Percentiles rank a stretch among this genome's conserved stretches.
These are phyloP conservation scores for Melocanna baccifera DNA, from an alignment of 176 grass and related monocot genomes.

Conservation along the genomic window DNA sequence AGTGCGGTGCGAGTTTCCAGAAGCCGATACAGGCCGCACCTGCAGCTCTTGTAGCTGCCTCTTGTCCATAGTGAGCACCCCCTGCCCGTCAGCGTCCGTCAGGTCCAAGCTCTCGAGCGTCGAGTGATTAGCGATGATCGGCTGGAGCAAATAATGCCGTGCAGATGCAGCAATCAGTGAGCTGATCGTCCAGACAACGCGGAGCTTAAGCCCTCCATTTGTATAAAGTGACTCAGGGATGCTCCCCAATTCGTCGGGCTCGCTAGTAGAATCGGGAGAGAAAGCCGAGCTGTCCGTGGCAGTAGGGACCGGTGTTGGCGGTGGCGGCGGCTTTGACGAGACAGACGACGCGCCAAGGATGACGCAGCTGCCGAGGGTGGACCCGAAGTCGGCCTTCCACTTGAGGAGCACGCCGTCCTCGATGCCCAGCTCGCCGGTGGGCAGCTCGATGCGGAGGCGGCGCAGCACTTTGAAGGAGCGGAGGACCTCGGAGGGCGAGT, in stretches of 20 bases:
- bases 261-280: constrained; percentile 10
- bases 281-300: not conserved
- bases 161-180: constrained; percentile 82
- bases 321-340: constrained; percentile 12
- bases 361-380: constrained; percentile 72
- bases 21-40: constrained; percentile 48
- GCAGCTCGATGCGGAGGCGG: constrained; percentile 75
- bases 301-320: not conserved
- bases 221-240: constrained; percentile 69
- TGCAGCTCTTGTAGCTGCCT: constrained; percentile 66
- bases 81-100: constrained; percentile 71
- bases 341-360: constrained; percentile 75
- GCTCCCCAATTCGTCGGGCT: constrained; percentile 41
- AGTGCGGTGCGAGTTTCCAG: constrained; percentile 62
- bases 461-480: constrained; percentile 81
- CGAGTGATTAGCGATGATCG: constrained; percentile 59
- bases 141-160: constrained; percentile 81
- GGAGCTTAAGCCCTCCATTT: constrained; percentile 64
- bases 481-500: constrained; percentile 89
- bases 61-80: constrained; percentile 76
- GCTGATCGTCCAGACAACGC: constrained; percentile 94
- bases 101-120: constrained; percentile 69
- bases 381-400: constrained; percentile 88
- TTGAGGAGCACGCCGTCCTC: constrained; percentile 83
- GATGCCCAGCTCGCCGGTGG: constrained; percentile 71